Evolutionary conservation across 2,329 filamentous ascomycete species (phyloP).

Genomic region (Nemania sp.): DNA sequence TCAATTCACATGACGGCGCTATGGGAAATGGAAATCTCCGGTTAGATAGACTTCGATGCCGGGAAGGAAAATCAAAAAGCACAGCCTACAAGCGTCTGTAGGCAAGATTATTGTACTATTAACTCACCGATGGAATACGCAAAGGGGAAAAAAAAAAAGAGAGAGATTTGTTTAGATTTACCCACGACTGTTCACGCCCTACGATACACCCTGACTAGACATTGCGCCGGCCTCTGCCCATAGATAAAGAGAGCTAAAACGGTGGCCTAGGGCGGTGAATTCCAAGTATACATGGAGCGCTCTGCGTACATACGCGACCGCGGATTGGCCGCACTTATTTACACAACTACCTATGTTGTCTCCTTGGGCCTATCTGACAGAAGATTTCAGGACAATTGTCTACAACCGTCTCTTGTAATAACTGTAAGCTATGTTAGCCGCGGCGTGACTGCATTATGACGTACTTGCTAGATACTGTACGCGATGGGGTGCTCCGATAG

Average conservation of each 20-base stretch:
- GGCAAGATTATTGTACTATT: constrained; percentile 47
- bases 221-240: neutral
- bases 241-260: neutral
- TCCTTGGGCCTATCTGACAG: too few species aligned
- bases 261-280: too few species aligned
- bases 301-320: too few species aligned
- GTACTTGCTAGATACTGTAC: too few species aligned
- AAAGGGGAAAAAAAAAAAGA: constrained; percentile 32
- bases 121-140: constrained; percentile 34
- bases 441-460: neutral
- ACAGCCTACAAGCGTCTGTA: constrained; percentile 32
- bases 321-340: too few species aligned
- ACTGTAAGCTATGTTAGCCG: too few species aligned
- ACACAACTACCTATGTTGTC: too few species aligned
- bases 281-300: too few species aligned
- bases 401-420: too few species aligned
- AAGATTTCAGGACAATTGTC: too few species aligned
- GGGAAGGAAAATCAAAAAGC: constrained; percentile 44
- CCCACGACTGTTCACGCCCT: neutral
- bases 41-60: constrained; percentile 48
- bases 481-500: too few species aligned
- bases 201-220: neutral
- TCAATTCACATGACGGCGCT: constrained; percentile 42
- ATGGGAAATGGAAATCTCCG: constrained; percentile 50
- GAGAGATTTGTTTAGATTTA: constrained; percentile 25